These are phyloP conservation scores for Fusarium haematococcum DNA, from an alignment of 2,329 filamentous ascomycete genomes.

Conservation along the genomic window DNA sequence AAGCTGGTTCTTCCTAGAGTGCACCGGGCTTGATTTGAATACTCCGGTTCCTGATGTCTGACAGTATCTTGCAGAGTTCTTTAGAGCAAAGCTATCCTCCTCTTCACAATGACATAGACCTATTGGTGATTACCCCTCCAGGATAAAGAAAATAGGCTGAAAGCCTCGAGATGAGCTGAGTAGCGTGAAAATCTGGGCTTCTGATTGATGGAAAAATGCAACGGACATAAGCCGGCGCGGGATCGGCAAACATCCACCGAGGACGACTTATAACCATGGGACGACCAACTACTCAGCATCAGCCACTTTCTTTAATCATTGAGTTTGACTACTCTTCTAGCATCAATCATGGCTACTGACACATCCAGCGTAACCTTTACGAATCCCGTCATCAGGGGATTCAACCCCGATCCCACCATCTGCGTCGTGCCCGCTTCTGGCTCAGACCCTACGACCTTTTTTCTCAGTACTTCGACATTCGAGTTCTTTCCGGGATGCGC, in stretches of 20 bases:
- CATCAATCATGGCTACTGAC: slow-evolving; percentile 10
- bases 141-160: background rate
- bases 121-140: background rate
- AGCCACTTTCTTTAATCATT: background rate
- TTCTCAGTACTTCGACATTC: slow-evolving; percentile 71
- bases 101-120: background rate
- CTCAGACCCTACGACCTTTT: slow-evolving; percentile 56
- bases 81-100: background rate
- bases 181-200: background rate
- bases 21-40: background rate
- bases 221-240: background rate
- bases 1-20: background rate
- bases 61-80: background rate
- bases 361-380: slow-evolving; percentile 38
- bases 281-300: background rate
- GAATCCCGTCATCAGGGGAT: slow-evolving; percentile 70
- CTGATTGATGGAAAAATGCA: background rate
- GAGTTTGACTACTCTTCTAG: background rate
- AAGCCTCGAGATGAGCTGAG: background rate
- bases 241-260: background rate
- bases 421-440: slow-evolving; percentile 51
- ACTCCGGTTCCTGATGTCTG: background rate
- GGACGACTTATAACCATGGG: background rate
- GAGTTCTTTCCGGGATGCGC: slow-evolving; percentile 72
- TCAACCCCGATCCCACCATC: slow-evolving; percentile 71